Base-by-base conservation (phyloP, 1,284 basidiomycete genomes). In the Sporisorium iseilematis-ciliati region DNA sequence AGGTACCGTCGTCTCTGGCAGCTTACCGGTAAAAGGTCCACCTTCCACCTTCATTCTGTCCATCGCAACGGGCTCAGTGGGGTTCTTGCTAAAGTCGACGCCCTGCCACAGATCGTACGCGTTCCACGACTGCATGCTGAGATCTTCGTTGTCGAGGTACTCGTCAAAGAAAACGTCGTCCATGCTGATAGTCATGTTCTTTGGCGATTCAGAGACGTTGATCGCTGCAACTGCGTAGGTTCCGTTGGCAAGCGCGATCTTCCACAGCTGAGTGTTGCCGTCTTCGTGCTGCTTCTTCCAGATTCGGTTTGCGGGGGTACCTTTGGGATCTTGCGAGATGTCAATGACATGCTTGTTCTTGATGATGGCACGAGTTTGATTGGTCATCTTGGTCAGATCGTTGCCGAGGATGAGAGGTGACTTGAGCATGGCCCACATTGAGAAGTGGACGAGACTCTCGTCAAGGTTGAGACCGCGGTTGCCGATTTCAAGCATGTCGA, bases 361-460 rank as follows among this genome's bases (percentile, higher is more conserved):
- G 54, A 85, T 62, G 49, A 84, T 81, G 7, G 67, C 64, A 2
- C 55, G 60, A 10, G 75, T 65, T 31, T 68, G 59, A 21, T 71
- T 54, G 52, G 64, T 74, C 75, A 78, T 80, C 40, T 61, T 65
- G 14, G 71, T 66, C 2, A 85, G 48, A 54, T 83, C 81, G 57
- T 81, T 82, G 11, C 83, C 83, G n/a, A 86, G 62, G 41, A 85
- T 85, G 20, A 86, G 64, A 2, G 84, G 79, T 0, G 67, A 75
- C 57, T 85, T 85, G 43, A 80, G 63, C 58, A 82, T 62, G 12
- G 82, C 73, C 82, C 83, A 84, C 64, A 81, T 75, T 42, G 72
- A 70, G 60, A 84, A 82, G 64, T 84, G 82, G 4, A 71, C 65
- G 2, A 75, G 42, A 33, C 81, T 68, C 54, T 82, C 81, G 42